Evolutionary conservation across 768 basidiomycete species (phyloP).

Genomic region (Dacryopinax spathularia): DNA sequence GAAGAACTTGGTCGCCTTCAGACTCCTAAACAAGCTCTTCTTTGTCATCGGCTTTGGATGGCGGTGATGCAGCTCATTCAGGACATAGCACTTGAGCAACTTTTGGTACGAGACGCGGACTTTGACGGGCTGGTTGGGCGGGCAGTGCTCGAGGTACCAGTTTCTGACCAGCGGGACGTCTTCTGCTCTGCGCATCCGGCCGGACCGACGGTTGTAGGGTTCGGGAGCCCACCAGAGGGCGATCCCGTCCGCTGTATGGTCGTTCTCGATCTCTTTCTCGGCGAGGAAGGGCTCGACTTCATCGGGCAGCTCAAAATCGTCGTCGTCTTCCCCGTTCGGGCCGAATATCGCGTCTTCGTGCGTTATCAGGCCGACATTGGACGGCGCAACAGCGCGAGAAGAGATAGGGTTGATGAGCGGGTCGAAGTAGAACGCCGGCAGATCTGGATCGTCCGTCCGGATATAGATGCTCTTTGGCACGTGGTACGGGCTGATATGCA

Average conservation of each 20-base stretch:
- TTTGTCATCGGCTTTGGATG: slow-evolving; percentile 95
- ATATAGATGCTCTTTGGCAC: slow-evolving; percentile 95
- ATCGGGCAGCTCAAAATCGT: slow-evolving; percentile 76
- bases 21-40: slow-evolving; percentile 88
- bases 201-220: slow-evolving; percentile 84
- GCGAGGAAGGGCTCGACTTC: slow-evolving; percentile 65
- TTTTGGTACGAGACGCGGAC: slow-evolving; percentile 99
- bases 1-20: slow-evolving; percentile 99
- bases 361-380: slow-evolving; percentile 65
- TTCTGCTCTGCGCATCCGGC: slow-evolving; percentile 84
- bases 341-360: slow-evolving; percentile 93
- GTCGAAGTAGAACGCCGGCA: slow-evolving; percentile 98
- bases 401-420: slow-evolving; percentile 97
- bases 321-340: slow-evolving; percentile 68
- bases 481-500: slow-evolving; percentile 85
- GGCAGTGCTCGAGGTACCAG: slow-evolving; percentile 98
- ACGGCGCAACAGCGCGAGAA: slow-evolving; percentile 67
- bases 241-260: slow-evolving; percentile 89
- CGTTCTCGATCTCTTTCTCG: slow-evolving; percentile 67
- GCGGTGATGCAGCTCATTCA: slow-evolving; percentile 81
- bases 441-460: slow-evolving; percentile 96
- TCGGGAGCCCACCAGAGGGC: slow-evolving; percentile 98
- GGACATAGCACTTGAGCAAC: slow-evolving; percentile 83
- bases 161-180: slow-evolving; percentile 93
- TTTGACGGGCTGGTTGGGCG: slow-evolving; percentile 90